Evolutionary conservation across 108 stramenopile genomes (phyloP).

Genomic region (Fistulifera pelliculosa): DNA sequence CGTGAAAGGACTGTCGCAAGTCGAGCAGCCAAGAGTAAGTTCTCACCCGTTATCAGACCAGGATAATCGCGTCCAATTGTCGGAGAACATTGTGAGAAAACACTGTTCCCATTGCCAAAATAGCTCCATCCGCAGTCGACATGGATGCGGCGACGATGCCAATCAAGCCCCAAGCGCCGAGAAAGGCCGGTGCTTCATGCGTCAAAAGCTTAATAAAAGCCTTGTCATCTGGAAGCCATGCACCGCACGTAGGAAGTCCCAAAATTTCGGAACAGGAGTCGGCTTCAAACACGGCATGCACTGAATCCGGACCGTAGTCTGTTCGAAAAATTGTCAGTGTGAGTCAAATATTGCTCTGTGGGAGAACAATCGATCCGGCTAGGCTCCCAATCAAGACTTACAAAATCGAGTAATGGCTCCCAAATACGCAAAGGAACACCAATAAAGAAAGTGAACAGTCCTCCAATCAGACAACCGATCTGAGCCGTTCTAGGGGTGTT

Average conservation of each 20-base stretch:
- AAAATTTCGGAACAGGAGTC: slow-evolving; percentile 31
- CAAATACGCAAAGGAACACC: slow-evolving; percentile 69
- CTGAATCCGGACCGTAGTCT: slow-evolving; percentile 64
- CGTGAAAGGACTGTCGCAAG: slow-evolving; percentile 44
- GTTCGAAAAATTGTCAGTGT: no score
- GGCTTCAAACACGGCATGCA: slow-evolving; percentile 45
- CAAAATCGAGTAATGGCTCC: slow-evolving; percentile 50
- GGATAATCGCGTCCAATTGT: slow-evolving; percentile 31
- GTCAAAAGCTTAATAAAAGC: slow-evolving; percentile 64
- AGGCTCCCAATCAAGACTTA: no score
- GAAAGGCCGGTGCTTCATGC: slow-evolving; percentile 44
- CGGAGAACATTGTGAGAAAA: slow-evolving; percentile 64
- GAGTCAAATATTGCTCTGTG: no score
- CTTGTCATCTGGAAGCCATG: slow-evolving; percentile 51
- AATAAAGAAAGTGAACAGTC: slow-evolving; percentile 49
- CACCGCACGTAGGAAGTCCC: slow-evolving; percentile 65
- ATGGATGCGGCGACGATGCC: slow-evolving; percentile 74
- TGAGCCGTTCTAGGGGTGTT: slow-evolving; percentile 55
- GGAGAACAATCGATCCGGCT: no score
- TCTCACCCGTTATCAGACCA: slow-evolving; percentile 24
- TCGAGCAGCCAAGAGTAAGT: slow-evolving; percentile 45
- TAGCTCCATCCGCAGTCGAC: slow-evolving; percentile 70
- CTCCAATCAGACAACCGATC: slow-evolving; percentile 53
- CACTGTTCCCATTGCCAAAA: slow-evolving; percentile 80
- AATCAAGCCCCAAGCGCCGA: slow-evolving; percentile 69